Base-by-base conservation (phyloP, 495 filamentous ascomycete genomes). In the Friedmanniomyces endolithicus region DNA sequence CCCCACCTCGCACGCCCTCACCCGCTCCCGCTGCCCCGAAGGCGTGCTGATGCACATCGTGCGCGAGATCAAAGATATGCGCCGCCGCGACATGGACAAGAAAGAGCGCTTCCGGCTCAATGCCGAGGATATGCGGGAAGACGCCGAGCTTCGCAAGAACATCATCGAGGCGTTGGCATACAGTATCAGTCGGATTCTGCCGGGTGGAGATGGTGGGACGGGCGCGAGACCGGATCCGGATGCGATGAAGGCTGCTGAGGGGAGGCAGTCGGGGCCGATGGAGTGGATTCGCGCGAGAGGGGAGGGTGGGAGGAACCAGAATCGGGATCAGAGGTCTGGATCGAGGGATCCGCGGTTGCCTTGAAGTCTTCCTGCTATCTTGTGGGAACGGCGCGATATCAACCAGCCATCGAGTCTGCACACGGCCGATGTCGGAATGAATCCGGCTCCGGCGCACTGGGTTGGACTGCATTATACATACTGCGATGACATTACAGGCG, bases 81-180 rank as follows among this genome's bases (percentile, higher is more conserved):
- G 90, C 54, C 82, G 92, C 3, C 78, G 80, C 54, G 84, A 87
- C 61, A 74, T 90, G 71, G 72, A 74, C 48, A 94, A 94, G 66
- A 79, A 94, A 14, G 81, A 90, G 39, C 80, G 83, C 52, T 85
- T 84, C 66, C 80, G 82, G 46, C 73, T 97, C 27, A 78, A 90
- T 63, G 92, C 88, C 67, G 92, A 97, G 66, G 92, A 97, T 64
- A 78, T 82, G 62, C 77, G 79, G 12, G 92, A 99, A 65, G 86
- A 94, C 65, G 76, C 75, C 34, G 94, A 98, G 64, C 77, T 98
- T 16, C 78, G 86, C 51, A 71, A 73, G 48, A 88, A 85, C 65
- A 83, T 88, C 43, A 79, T 86, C 23, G 74, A 77, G 29, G 81
- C 84, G 1, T 82, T 95, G 45, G 81, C 87, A 0, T 70, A 72